Conservation (phyloP, 257 asterid genomes). For the Scutellaria minor region DNA sequence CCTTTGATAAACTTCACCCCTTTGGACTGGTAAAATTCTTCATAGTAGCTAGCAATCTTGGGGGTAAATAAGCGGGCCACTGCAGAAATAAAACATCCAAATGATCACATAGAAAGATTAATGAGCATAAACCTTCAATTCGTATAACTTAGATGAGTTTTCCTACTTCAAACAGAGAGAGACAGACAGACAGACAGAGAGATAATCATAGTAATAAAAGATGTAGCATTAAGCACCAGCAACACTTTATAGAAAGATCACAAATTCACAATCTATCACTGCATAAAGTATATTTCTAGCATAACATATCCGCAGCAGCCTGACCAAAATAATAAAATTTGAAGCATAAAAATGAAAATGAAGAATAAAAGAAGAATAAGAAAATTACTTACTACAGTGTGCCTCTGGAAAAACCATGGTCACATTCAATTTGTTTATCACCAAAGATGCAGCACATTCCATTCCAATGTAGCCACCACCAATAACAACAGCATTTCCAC, state of each 20-base stretch:
- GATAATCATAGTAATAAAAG: not conserved
- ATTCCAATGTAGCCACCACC: conserved; percentile 96
- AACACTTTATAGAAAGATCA: not conserved
- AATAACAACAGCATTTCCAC: conserved; percentile 81
- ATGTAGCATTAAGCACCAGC: conserved; percentile 17
- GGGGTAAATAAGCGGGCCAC: conserved; percentile 95
- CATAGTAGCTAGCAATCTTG: conserved; percentile 82
- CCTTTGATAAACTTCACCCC: conserved; percentile 94
- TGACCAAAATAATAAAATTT: conserved; percentile 7
- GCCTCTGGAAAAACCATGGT: conserved; percentile 95
- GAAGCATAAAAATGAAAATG: not conserved
- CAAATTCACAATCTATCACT: not conserved
- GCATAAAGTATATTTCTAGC: not conserved
- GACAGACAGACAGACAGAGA: not conserved
- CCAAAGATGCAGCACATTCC: conserved; percentile 94
- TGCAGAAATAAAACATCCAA: conserved; percentile 43
- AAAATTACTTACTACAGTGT: conserved; percentile 68
- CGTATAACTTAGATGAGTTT: conserved; percentile 8
- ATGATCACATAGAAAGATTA: conserved; percentile 16
- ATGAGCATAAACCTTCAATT: conserved; percentile 28
- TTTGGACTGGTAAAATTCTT: conserved; percentile 87
- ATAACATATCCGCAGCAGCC: conserved; percentile 22
- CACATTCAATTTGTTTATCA: conserved; percentile 70
- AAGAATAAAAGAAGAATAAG: conserved; percentile 1
- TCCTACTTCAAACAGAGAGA: conserved; percentile 18